These are phyloP conservation scores for Cryptococcus depauperatus DNA, from an alignment of 1,284 basidiomycete genomes.

Conservation along the genomic window DNA sequence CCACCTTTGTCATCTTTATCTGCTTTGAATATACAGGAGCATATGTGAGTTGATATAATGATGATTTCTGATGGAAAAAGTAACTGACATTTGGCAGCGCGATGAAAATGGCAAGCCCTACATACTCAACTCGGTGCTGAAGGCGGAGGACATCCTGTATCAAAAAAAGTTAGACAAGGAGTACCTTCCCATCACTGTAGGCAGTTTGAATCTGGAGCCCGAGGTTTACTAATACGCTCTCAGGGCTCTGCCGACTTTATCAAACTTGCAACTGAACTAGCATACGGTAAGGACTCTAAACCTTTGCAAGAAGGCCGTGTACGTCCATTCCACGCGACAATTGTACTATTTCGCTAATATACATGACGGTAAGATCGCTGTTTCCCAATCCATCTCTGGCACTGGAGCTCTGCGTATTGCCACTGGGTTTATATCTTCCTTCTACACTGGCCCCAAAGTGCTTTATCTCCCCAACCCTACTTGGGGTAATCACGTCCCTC, in stretches of 20 bases:
- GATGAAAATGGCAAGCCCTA: constrained; percentile 94
- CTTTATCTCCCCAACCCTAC: constrained; percentile 91
- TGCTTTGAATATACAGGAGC: constrained; percentile 18
- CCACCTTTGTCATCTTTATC: constrained; percentile 1
- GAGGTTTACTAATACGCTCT: neutral
- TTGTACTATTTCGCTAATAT: neutral
- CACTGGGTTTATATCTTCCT: constrained; percentile 75
- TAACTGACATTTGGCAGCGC: constrained; percentile 56
- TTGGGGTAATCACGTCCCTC: constrained; percentile 92
- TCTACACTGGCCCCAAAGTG: constrained; percentile 77
- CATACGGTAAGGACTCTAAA: constrained; percentile 74
- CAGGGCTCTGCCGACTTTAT: constrained; percentile 69
- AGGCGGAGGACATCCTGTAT: constrained; percentile 57
- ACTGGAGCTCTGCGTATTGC: constrained; percentile 96
- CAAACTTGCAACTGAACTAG: constrained; percentile 77
- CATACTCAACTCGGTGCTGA: constrained; percentile 80
- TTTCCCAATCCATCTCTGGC: constrained; percentile 94
- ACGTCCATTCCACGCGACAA: constrained; percentile 34
- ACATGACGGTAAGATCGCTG: constrained; percentile 58
- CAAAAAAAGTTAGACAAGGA: constrained; percentile 80
- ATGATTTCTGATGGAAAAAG: neutral
- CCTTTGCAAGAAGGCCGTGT: constrained; percentile 72
- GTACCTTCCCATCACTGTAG: constrained; percentile 82
- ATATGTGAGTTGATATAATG: constrained; percentile 22
- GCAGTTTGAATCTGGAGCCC: neutral